Evolutionary conservation across 768 basidiomycete genomes (phyloP).

Genomic region (Postia placenta): DNA sequence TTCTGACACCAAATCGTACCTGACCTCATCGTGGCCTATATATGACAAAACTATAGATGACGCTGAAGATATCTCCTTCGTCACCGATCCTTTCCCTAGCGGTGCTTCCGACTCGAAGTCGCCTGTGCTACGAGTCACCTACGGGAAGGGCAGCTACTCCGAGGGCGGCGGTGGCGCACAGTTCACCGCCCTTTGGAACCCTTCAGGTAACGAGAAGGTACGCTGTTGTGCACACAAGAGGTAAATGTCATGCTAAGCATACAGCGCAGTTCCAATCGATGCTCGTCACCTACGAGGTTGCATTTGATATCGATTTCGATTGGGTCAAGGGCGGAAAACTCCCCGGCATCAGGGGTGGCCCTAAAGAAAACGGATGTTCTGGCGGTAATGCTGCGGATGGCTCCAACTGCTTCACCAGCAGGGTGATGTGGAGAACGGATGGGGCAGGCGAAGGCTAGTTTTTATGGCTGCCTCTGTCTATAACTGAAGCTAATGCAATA

Average conservation of each 20-base stretch:
- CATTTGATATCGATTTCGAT: constrained; percentile 58
- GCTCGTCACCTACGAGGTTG: constrained; percentile 72
- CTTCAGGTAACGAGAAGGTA: constrained; percentile 37
- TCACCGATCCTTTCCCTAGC: constrained; percentile 60
- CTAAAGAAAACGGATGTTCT: constrained; percentile 56
- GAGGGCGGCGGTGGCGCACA: constrained; percentile 60
- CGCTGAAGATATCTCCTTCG: constrained; percentile 50
- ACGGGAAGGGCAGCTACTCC: constrained; percentile 55
- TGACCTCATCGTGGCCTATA: constrained; percentile 57
- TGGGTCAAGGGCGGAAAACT: constrained; percentile 78
- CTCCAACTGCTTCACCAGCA: constrained; percentile 62
- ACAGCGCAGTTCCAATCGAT: constrained; percentile 58
- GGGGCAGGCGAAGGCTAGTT: constrained; percentile 67
- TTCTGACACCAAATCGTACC: constrained; percentile 41
- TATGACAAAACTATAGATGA: constrained; percentile 58
- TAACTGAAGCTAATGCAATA: too few relatives aligned
- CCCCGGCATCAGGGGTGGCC: constrained; percentile 69
- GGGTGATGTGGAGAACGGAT: constrained; percentile 69
- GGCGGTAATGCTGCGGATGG: constrained; percentile 64
- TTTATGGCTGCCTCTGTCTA: too few relatives aligned
- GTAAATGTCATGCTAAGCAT: too few relatives aligned
- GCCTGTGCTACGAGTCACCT: constrained; percentile 53
- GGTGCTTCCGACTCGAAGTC: constrained; percentile 8
- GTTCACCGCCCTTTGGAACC: constrained; percentile 65
- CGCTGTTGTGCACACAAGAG: too few relatives aligned